Base-by-base conservation (phyloP, 2,329 filamentous ascomycete species). In the Talaromyces pinophilus region DNA sequence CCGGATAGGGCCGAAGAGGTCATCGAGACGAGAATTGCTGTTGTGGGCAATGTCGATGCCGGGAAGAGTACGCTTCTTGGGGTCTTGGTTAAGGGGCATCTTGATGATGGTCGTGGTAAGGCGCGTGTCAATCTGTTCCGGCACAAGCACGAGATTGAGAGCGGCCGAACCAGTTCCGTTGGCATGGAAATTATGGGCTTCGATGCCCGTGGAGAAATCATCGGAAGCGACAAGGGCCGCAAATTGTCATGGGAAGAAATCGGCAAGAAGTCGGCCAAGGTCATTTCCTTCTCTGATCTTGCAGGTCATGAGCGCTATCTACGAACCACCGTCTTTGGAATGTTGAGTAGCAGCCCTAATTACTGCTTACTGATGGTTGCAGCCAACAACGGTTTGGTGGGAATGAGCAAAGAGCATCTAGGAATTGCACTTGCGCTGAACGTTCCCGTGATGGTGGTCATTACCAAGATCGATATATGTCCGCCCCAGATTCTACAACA, bases 121-220 rank as follows among this genome's bases (percentile, higher is more conserved):
- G 94, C 95, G 55, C 90, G 95, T 69, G 92, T 99, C 62, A 98
- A 97, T 70, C 87, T 99, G 13, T 99, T 99, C 81, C 88, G 95
- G 17, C 95, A 99, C 79, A 98, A 99, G 80, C 95, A 99, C 75
- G 95, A 99, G 80, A 91, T 98, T 48, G 95, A 99, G 79, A 95
- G 92, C 57, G 95, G 95, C 1, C 87, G 95, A 70, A 99, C 95
- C 10, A 97, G 92, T 76, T 97, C 93, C 0, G 95, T 99, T 0
- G 94, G 95, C 50, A 96, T 98, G 93, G 95, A 99, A 78, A 98
- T 98, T 68, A 93, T 98, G 90, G 95, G 95, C 1, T 99, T 97
- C 72, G 93, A 98, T 78, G 92, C 90, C 61, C 86, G 86, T 64
- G 94, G 95, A 33, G 87, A 93, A 30, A 90, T 97, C 33, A 86